Conservation (phyloP, 2,329 filamentous ascomycete genomes). For the Pestalotiopsis sp. region DNA sequence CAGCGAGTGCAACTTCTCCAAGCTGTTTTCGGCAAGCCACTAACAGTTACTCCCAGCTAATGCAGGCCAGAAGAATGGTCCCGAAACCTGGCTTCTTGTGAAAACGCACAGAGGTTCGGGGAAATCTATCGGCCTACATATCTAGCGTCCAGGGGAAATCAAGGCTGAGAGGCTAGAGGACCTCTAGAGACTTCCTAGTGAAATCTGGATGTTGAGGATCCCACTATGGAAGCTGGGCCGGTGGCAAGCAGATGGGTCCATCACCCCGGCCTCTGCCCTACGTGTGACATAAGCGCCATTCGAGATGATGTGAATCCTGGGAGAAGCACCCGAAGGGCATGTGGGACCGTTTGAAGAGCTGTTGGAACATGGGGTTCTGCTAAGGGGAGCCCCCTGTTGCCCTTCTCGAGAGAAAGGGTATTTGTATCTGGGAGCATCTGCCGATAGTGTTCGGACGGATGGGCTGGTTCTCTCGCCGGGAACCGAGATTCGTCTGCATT, state of each 20-base stretch:
- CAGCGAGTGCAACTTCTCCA: background rate
- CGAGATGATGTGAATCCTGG: background rate
- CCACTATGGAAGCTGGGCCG: background rate
- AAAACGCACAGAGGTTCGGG: background rate
- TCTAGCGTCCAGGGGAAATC: too few relatives aligned
- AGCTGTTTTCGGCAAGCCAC: background rate
- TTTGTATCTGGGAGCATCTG: background rate
- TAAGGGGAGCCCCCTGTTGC: background rate
- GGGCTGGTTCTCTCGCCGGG: background rate
- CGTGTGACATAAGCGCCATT: background rate
- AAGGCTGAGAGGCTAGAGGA: background rate
- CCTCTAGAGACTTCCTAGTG: background rate
- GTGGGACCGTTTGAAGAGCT: background rate
- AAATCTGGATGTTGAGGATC: background rate
- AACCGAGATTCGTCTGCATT: background rate
- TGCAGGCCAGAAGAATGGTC: background rate
- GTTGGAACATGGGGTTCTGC: background rate
- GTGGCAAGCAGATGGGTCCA: background rate
- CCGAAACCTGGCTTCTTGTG: background rate
- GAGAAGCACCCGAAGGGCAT: background rate
- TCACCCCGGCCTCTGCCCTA: background rate
- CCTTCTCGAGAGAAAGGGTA: background rate
- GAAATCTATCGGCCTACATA: background rate
- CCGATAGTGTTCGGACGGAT: background rate
- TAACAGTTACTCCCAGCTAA: background rate